A percentile compares a stretch with the other conserved stretches of the same genome.
phyloP scores from a whole-genome alignment of 2,329 filamentous ascomycete genomes.

The Arthroderma uncinatum region DNA sequence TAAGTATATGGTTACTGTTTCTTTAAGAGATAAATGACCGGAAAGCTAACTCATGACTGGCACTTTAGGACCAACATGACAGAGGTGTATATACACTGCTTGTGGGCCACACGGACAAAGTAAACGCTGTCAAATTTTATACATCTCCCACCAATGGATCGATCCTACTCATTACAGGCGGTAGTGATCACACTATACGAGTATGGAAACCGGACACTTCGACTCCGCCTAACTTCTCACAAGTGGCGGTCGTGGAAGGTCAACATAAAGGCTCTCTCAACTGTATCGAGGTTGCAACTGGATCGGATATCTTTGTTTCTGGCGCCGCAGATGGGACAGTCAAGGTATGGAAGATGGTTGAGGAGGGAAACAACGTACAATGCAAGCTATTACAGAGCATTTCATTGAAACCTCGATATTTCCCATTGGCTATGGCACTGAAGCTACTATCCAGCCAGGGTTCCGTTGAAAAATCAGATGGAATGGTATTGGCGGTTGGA shows the following conservation, averaged over 20 bases:
- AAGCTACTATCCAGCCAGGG: conserved; percentile 43
- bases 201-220: conserved; percentile 42
- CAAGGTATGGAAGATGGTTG: conserved; percentile 55
- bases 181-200: conserved; percentile 65
- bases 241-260: conserved; percentile 44
- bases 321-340: conserved; percentile 54
- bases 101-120: conserved; percentile 62
- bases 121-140: conserved; percentile 76
- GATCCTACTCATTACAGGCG: conserved; percentile 62
- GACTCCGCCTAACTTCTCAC: conserved; percentile 27
- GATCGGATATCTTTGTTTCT: conserved; percentile 42
- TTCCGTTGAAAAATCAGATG: conserved; percentile 26
- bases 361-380: conserved; percentile 23
- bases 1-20: conserved; percentile 35
- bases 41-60: not conserved
- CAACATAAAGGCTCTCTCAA: conserved; percentile 65
- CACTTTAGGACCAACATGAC: conserved; percentile 31
- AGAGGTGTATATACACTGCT: conserved; percentile 57
- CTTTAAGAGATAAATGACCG: not conserved
- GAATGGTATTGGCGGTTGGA: conserved; percentile 63
- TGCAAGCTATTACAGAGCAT: conserved; percentile 57
- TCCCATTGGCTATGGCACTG: conserved; percentile 67
- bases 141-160: conserved; percentile 39
- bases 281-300: conserved; percentile 40
- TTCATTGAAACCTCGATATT: conserved; percentile 62